A percentile compares a stretch with the other conserved stretches of the same genome.
Evolutionary conservation across 225 moss, liverwort and hornwort species (phyloP).

Genomic region (Pseudoscleropodium purum): DNA sequence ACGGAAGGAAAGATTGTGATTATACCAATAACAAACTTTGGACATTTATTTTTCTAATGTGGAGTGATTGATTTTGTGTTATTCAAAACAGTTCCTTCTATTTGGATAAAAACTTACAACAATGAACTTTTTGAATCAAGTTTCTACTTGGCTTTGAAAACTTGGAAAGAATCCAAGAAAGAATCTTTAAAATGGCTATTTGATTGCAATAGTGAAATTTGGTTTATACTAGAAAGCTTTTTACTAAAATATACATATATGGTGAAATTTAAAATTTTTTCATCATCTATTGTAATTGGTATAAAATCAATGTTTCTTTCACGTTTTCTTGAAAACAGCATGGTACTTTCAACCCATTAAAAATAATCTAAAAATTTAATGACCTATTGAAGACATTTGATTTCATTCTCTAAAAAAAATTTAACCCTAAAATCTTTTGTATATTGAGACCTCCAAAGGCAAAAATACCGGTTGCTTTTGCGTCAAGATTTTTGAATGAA

Average conservation of each 20-base stretch:
- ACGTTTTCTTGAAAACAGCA: fast-evolving
- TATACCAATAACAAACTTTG: neutral
- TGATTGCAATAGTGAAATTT: neutral
- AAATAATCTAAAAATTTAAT: neutral
- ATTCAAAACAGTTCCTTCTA: neutral
- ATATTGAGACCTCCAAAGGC: neutral
- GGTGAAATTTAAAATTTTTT: neutral
- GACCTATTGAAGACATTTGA: neutral
- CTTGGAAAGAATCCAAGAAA: neutral
- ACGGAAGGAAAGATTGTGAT: neutral
- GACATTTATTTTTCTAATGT: neutral
- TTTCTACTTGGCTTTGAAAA: neutral
- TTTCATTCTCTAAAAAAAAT: neutral
- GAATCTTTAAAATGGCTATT: neutral
- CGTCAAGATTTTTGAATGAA: neutral
- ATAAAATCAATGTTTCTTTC: neutral
- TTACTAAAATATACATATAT: neutral
- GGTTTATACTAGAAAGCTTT: neutral
- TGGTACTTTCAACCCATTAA: neutral
- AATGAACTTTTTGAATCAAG: neutral
- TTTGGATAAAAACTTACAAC: neutral
- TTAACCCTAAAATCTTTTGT: neutral
- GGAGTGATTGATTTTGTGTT: neutral
- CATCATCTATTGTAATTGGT: neutral
- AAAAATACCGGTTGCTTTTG: too few species aligned